Evolutionary conservation across 2,329 filamentous ascomycete genomes (phyloP), one percentile per base, ranked within the genome.

Genomic region (Hymenotorrendiella dingleyae): DNA sequence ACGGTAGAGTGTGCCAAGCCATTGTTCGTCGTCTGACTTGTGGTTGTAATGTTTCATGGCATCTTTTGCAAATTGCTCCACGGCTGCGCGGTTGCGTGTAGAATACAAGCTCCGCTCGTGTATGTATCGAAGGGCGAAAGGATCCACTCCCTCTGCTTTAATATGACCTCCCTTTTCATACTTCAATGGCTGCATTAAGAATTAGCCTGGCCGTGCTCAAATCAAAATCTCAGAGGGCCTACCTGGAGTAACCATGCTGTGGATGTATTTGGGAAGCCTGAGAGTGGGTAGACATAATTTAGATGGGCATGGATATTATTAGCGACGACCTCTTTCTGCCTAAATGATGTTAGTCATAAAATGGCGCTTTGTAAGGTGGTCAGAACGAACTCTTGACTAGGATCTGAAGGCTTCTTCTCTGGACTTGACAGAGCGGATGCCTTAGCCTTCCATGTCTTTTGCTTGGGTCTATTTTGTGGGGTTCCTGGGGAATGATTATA

Each of bases 71-170:
- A 45, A 40, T 22, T 36, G 17, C 9, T 35, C 32, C 8, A 45
- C 16, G n/a, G 12, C 32, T 21, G 24, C 20, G n/a, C 6, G 12
- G 17, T 39, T 23, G 17, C 26, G 29, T 7, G 30, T 35, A 17
- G 36, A 12, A 30, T 45, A 45, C n/a, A 45, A 22, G 20, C 23
- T 35, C 3, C 23, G 19, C 17, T 45, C 42, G 20, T 45, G 42
- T 3, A 45, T 17, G 14, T 45, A 45, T n/a, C 42, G 36, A 22
- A 36, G 12, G 11, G 21, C 42, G 17, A 40, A 45, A 11, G 42
- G 42, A 19, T 45, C 42, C 2, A 45, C 36, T 4, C 16, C 8
- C n/a, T 45, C 21, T n/a, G 36, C 11, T 12, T 28, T 35, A 21
- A 40, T 39, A 10, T n/a, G n/a, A n/a, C n/a, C n/a, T n/a, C 16